Percentiles rank a stretch among this genome's conserved stretches.
Evolutionary conservation across 169 alveolate species (phyloP).

Genomic region (Plasmodium adleri): DNA sequence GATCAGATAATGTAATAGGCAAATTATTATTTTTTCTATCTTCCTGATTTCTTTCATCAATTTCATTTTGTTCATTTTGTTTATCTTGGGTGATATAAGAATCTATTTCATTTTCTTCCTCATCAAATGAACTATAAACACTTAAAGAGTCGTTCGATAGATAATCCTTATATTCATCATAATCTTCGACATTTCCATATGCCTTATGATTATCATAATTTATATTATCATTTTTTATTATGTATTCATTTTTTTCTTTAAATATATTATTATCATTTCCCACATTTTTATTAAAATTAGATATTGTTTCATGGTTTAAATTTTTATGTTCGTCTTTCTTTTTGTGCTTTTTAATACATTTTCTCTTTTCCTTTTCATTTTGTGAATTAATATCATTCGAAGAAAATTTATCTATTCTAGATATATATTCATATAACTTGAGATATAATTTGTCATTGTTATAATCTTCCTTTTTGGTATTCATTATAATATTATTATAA

Average conservation of each 20-base stretch:
- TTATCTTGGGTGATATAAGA: too few relatives aligned
- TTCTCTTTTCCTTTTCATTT: slow-evolving; percentile 11
- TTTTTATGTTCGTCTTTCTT: not conserved
- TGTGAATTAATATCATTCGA: slow-evolving; percentile 9
- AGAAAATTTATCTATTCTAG: slow-evolving; percentile 17
- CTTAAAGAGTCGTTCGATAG: too few relatives aligned
- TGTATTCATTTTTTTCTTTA: not conserved
- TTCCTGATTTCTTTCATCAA: too few relatives aligned
- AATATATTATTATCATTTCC: not conserved
- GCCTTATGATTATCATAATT: not conserved
- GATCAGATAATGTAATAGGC: too few relatives aligned
- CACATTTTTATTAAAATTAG: not conserved
- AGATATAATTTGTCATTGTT: slow-evolving; percentile 37
- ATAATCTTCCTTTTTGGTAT: not conserved
- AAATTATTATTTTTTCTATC: too few relatives aligned
- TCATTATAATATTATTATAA: too few relatives aligned
- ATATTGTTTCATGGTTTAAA: too few relatives aligned
- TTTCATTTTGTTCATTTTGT: too few relatives aligned
- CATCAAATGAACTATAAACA: too few relatives aligned
- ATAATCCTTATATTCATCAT: too few relatives aligned
- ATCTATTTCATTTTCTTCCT: too few relatives aligned
- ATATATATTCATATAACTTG: slow-evolving; percentile 71
- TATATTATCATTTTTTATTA: not conserved
- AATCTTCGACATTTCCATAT: not conserved
- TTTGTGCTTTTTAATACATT: not conserved